These are phyloP conservation scores for Kuraishia capsulata DNA, from an alignment of 805 yeast genomes.

Conservation along the genomic window DNA sequence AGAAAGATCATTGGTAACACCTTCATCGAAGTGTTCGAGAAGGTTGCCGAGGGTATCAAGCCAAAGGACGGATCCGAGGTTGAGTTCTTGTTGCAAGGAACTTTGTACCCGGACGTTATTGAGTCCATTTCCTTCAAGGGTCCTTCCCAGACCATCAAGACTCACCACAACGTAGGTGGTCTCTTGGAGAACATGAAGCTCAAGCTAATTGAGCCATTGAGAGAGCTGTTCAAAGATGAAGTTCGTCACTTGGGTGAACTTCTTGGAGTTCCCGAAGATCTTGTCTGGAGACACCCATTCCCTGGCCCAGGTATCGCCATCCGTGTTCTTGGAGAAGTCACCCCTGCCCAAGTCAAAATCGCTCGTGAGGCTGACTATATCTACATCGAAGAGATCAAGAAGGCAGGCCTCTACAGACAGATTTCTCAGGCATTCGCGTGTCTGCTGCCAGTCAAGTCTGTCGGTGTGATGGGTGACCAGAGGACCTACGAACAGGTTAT, in stretches of 20 bases:
- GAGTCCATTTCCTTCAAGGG: slow-evolving; percentile 99
- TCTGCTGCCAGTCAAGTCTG: slow-evolving; percentile 93
- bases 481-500: slow-evolving; percentile 98
- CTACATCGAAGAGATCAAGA: slow-evolving; percentile 91
- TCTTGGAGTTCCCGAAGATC: slow-evolving; percentile 90
- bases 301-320: slow-evolving; percentile 99
- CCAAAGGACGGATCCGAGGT: slow-evolving; percentile 86
- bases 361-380: slow-evolving; percentile 97
- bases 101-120: slow-evolving; percentile 96
- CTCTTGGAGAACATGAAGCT: slow-evolving; percentile 95
- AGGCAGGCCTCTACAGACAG: slow-evolving; percentile 84
- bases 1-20: slow-evolving; percentile 98
- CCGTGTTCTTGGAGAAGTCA: slow-evolving; percentile 95
- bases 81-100: slow-evolving; percentile 92
- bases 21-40: slow-evolving; percentile 93
- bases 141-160: slow-evolving; percentile 98
- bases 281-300: slow-evolving; percentile 99
- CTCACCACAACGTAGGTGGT: slow-evolving; percentile 99
- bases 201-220: slow-evolving; percentile 95
- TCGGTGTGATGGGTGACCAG: slow-evolving; percentile 99
- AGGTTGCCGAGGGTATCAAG: slow-evolving; percentile 85
- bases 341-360: slow-evolving; percentile 85
- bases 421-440: slow-evolving; percentile 98
- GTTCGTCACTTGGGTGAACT: slow-evolving; percentile 94
- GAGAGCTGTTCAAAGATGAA: slow-evolving; percentile 98